A percentile compares a stretch with the other conserved stretches of the same genome.
phyloP scores from a whole-genome alignment of 208 protist species.

The Plasmodiophora brassicae region DNA sequence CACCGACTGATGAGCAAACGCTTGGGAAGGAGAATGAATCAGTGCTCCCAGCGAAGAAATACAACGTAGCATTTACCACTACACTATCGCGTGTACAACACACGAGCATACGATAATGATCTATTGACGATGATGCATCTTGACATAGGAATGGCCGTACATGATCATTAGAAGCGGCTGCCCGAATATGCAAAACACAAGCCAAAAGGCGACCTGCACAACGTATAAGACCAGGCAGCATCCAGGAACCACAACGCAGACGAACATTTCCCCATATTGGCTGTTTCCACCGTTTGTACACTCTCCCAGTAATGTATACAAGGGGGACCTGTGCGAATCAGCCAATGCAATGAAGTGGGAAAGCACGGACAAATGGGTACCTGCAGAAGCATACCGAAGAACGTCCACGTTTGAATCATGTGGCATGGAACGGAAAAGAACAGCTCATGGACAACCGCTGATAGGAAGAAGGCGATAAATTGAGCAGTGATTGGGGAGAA shows the following conservation, averaged over 20 bases:
- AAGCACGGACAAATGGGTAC: too few species aligned
- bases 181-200: neutral
- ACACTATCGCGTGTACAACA: too few species aligned
- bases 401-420: slow-evolving; percentile 21
- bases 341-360: too few species aligned
- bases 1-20: too few species aligned
- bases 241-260: neutral
- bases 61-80: too few species aligned
- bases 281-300: neutral
- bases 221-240: neutral
- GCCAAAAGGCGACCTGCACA: neutral
- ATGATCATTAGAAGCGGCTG: slow-evolving; percentile 2
- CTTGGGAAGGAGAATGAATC: too few species aligned
- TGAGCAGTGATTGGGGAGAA: neutral
- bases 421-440: slow-evolving; percentile 19
- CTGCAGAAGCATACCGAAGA: neutral
- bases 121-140: too few species aligned
- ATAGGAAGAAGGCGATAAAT: neutral
- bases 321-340: too few species aligned
- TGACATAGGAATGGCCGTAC: neutral
- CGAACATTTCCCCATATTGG: slow-evolving; percentile 1
- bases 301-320: neutral
- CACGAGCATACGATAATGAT: too few species aligned
- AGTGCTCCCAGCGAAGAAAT: too few species aligned
- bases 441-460: slow-evolving; percentile 23